These are phyloP conservation scores for Pogostemon cablin DNA, from an alignment of 257 asterid species.

Conservation along the genomic window DNA sequence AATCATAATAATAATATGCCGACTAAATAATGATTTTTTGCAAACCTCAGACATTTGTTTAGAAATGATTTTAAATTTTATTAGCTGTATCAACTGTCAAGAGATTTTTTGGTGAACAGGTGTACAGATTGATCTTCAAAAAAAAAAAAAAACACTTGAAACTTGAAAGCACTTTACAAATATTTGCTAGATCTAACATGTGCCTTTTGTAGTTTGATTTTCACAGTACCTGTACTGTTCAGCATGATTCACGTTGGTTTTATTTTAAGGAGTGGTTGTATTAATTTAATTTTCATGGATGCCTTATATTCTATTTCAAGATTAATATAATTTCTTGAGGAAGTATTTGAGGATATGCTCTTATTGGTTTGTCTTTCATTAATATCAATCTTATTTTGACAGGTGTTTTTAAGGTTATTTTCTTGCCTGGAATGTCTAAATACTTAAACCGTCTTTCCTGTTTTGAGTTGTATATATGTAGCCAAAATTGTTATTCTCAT, in stretches of 20 bases:
- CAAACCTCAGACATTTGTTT: neutral
- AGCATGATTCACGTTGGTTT: neutral
- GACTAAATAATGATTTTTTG: neutral
- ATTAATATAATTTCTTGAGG: neutral
- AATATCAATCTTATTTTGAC: neutral
- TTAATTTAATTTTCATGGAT: neutral
- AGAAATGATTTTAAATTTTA: slow-evolving; percentile 16
- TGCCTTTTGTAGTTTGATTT: neutral
- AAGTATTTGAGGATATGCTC: neutral
- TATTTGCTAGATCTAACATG: neutral
- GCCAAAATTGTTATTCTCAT: neutral
- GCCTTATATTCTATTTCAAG: neutral
- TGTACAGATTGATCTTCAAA: neutral
- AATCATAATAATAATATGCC: neutral
- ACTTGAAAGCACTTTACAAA: neutral
- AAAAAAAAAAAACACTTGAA: neutral
- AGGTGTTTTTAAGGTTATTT: slow-evolving; percentile 6
- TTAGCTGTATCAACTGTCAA: neutral
- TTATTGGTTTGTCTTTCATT: neutral
- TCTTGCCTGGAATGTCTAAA: neutral
- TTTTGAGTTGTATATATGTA: neutral
- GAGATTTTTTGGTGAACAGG: slow-evolving; percentile 19
- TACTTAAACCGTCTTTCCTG: neutral
- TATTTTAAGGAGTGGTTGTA: neutral
- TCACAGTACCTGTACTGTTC: neutral